phyloP scores from a whole-genome alignment of 371 early-diverging fungal genomes.

The Neoconidiobolus thromboides region DNA sequence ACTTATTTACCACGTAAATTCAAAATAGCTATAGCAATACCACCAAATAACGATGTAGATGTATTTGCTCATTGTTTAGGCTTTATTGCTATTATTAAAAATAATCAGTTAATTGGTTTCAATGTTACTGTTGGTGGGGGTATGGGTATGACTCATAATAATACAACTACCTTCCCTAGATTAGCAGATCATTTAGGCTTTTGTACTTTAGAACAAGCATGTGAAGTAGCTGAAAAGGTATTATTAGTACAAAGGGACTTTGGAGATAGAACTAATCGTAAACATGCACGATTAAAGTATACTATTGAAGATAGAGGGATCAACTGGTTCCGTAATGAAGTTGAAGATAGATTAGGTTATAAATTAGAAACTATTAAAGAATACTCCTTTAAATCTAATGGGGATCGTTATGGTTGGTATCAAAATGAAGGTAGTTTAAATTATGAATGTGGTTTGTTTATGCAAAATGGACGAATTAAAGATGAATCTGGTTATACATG shows the following conservation, averaged over 20 bases:
- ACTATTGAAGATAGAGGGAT: slow-evolving; percentile 84
- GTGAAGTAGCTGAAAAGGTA: slow-evolving; percentile 65
- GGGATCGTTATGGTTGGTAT: slow-evolving; percentile 86
- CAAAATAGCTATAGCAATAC: slow-evolving; percentile 82
- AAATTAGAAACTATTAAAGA: slow-evolving; percentile 39
- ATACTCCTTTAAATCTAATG: slow-evolving; percentile 63
- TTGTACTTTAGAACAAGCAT: slow-evolving; percentile 51
- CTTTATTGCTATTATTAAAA: slow-evolving; percentile 67
- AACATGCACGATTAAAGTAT: slow-evolving; percentile 93
- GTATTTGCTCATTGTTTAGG: slow-evolving; percentile 88
- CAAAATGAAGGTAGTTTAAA: slow-evolving; percentile 46
- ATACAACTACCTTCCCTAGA: slow-evolving; percentile 87
- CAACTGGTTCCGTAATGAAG: slow-evolving; percentile 69
- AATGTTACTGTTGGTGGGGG: slow-evolving; percentile 90
- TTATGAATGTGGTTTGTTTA: slow-evolving; percentile 52
- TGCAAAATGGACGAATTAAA: slow-evolving; percentile 82
- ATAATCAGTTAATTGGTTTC: slow-evolving; percentile 59
- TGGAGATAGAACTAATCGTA: slow-evolving; percentile 88
- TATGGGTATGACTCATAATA: slow-evolving; percentile 93
- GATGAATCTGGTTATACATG: slow-evolving; percentile 55
- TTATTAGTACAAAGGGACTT: slow-evolving; percentile 82
- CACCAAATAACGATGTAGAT: slow-evolving; percentile 90
- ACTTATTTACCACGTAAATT: slow-evolving; percentile 88
- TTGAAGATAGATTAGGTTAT: slow-evolving; percentile 59
- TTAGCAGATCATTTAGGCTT: slow-evolving; percentile 62